Evolutionary conservation across 2,329 filamentous ascomycete genomes (phyloP), one percentile per base, ranked within the genome.

Genomic region (Sarocladium kiliense): DNA sequence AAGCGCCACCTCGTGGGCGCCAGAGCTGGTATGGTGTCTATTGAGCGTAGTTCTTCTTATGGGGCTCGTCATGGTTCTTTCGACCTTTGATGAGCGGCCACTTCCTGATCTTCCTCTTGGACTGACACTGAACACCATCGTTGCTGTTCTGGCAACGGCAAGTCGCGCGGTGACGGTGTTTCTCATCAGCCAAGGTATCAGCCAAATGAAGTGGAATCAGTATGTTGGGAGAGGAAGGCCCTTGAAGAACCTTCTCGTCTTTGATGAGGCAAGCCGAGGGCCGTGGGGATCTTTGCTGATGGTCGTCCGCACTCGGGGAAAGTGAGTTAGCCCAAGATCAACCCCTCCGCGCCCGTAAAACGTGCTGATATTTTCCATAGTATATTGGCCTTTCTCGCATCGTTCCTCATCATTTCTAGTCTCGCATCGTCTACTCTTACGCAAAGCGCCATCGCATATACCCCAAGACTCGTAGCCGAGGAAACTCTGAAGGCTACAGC

Each of bases 81-180:
- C 42, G 16, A 32, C 19, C 1, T 60, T 49, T 54, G 56, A 68
- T 26, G 59, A 60, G 16, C 56, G 60, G n/a, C 57, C 60, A 0
- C 58, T 62, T 3, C 64, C 63, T 1, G 54, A 58, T 2, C 58
- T 62, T 57, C 60, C 59, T 2, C 21, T 63, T 12, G 61, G 62
- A 3, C 50, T 66, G 16, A 67, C 64, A 0, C 61, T 67, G 41
- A 68, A 68, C 55, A 65, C 66, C 1, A 42, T 66, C 9, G 51
- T 66, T 11, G 63, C 64, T 2, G 61, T 67, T 54, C 51, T 68
- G 23, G 61, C 64, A 1, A 66, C 64, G 1, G 16, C 66, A 14
- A 61, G 61, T 14, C 61, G 64, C n/a, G 56, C 61, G 0, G 57
- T 60, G 2, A 64, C 63, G 26, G 47, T 66, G 19, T 55, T 64